Conservation (phyloP, 306 rosid genomes). For the Cicer yamashitae region DNA sequence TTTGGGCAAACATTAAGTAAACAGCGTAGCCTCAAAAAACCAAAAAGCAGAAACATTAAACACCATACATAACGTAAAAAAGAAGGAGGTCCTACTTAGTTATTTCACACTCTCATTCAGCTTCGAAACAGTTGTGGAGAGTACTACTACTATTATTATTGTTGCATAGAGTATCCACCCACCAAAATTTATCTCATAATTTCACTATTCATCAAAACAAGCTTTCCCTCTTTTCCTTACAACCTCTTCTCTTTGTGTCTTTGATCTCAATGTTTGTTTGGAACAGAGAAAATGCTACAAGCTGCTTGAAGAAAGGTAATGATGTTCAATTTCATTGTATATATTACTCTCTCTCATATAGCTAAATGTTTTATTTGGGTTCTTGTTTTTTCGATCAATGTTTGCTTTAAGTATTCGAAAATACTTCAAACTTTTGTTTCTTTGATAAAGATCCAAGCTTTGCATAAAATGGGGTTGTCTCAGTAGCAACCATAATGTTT, state of each 20-base stretch:
- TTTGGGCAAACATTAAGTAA: background rate
- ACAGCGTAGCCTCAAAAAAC: too few species aligned
- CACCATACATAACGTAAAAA: background rate
- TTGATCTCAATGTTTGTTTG: conserved; percentile 40
- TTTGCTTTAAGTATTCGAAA: background rate
- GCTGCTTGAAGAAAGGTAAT: conserved; percentile 23
- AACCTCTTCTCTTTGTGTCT: conserved; percentile 8
- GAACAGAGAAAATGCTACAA: conserved; percentile 40
- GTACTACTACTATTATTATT: conserved; percentile 36
- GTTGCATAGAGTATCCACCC: conserved; percentile 12
- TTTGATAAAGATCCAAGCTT: conserved; percentile 41
- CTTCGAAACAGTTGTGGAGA: conserved; percentile 15
- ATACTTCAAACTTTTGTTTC: background rate
- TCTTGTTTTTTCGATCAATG: conserved; percentile 23
- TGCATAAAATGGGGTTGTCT: conserved; percentile 18
- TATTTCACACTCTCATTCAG: conserved; percentile 7
- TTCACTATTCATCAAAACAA: conserved; percentile 34
- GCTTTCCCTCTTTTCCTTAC: background rate
- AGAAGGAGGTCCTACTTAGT: conserved; percentile 25
- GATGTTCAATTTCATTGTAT: conserved; percentile 35
- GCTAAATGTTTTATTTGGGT: conserved; percentile 27
- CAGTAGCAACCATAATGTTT: background rate
- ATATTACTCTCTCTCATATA: background rate
- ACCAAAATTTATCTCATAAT: conserved; percentile 18
- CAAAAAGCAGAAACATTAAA: background rate